Evolutionary conservation across 805 yeast species (phyloP).

Genomic region (Starmerella sirachaensis): DNA sequence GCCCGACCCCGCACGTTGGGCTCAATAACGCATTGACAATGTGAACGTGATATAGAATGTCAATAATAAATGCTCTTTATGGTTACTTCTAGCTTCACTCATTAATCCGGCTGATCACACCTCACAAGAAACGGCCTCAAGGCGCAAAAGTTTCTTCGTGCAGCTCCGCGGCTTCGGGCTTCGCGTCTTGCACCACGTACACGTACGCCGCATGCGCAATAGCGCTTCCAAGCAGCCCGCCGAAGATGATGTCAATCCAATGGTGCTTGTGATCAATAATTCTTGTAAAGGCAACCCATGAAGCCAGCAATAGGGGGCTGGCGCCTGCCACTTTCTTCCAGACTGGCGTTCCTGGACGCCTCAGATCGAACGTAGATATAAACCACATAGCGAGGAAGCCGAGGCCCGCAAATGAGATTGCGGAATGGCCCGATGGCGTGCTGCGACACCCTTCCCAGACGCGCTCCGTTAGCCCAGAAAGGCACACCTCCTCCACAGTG

Average conservation of each 20-base stretch:
- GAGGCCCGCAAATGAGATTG: constrained; percentile 42
- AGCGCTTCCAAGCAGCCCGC: constrained; percentile 51
- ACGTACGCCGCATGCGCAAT: constrained; percentile 50
- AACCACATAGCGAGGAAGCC: constrained; percentile 39
- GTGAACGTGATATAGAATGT: too few species aligned
- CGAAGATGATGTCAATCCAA: constrained; percentile 69
- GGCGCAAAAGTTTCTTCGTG: background rate
- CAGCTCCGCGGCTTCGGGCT: background rate
- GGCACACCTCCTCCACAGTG: constrained; percentile 28
- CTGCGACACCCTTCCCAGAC: constrained; percentile 44
- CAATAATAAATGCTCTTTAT: too few species aligned
- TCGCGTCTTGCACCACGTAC: constrained; percentile 9
- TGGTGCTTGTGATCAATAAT: constrained; percentile 93
- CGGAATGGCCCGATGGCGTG: constrained; percentile 48
- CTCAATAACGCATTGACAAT: too few species aligned
- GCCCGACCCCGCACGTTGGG: too few species aligned
- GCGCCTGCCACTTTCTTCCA: constrained; percentile 6
- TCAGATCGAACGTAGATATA: constrained; percentile 30
- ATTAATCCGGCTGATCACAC: too few species aligned
- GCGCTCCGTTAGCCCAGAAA: constrained; percentile 22
- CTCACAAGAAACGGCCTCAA: too few species aligned
- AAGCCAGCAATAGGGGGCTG: constrained; percentile 45
- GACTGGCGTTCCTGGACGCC: background rate
- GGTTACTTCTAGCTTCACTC: too few species aligned
- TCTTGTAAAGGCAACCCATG: constrained; percentile 68